Evolutionary conservation across 441 rosid genomes (phyloP), one percentile per base, ranked within the genome.

Genomic region (Biscutella laevigata): DNA sequence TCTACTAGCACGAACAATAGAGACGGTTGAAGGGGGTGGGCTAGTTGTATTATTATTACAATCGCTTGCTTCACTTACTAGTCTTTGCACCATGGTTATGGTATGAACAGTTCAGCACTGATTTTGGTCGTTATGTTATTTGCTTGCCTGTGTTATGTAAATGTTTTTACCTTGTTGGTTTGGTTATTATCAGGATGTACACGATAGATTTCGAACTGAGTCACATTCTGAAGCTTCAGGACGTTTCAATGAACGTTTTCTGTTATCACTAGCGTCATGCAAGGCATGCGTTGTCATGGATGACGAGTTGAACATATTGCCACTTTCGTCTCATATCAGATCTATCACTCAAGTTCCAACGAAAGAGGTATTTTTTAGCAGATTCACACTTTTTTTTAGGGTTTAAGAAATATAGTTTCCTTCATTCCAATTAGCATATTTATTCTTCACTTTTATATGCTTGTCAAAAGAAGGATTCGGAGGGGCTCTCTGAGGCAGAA

Each of bases 21-120:
- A 92, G 73, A 88, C 99, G 0, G 99, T 92, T 44, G 90, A 92
- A 73, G 99, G 99, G 21, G 99, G 97, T 44, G 97, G 99, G 40
- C 51, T 92, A 57, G 75, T 92, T 65, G 75, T 92, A 30, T 67
- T 92, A 74, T 47, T 92, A 55, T 79, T 92, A 19, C 95, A 80
- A 13, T 82, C 96, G 38, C 92, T 92, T 53, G 75, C 84, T 37
- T 88, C 95, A 1, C 58, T 92, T 67, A 86, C 95, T 42, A 82
- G 95, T 59, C 82, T 92, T 25, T 92, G 53, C 73, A 92, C 97
- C 52, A 88, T 92, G 97, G 90, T 82, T 42, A 92, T 92, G 99
- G 99, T 92, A 86, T 36, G 77, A 50, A 37, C 36, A n/a, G n/a
- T n/a, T n/a, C n/a, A n/a, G n/a, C n/a, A n/a, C 9, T 36, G 42